Evolutionary conservation across 2,329 filamentous ascomycete genomes (phyloP).

Genomic region (Alternaria sp.): DNA sequence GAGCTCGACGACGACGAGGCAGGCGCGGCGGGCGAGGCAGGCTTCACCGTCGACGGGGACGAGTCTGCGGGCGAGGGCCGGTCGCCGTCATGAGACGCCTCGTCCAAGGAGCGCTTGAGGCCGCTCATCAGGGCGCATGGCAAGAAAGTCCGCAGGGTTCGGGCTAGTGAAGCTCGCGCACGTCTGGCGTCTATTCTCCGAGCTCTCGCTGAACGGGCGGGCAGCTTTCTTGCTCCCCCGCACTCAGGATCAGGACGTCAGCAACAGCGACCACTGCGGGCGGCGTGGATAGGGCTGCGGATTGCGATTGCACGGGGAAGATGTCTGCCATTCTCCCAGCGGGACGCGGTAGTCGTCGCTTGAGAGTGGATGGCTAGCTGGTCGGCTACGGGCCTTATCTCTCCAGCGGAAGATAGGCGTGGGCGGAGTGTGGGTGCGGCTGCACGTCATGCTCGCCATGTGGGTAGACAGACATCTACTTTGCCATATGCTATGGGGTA

Average conservation of each 20-base stretch:
- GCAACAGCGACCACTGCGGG: neutral
- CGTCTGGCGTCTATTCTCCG: neutral
- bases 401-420: slow-evolving; percentile 14
- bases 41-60: slow-evolving; percentile 31
- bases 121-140: slow-evolving; percentile 50
- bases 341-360: slow-evolving; percentile 18
- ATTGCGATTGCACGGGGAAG: slow-evolving; percentile 10
- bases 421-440: slow-evolving; percentile 1
- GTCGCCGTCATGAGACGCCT: slow-evolving; percentile 44
- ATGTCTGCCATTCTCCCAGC: slow-evolving; percentile 18
- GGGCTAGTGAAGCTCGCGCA: slow-evolving; percentile 10
- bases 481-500: neutral
- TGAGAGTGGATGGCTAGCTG: slow-evolving; percentile 19
- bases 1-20: slow-evolving; percentile 42
- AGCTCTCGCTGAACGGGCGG: neutral
- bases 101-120: slow-evolving; percentile 49
- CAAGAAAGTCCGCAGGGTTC: slow-evolving; percentile 24
- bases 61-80: slow-evolving; percentile 36
- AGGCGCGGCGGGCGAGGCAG: slow-evolving; percentile 38
- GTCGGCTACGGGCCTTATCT: slow-evolving; percentile 20
- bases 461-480: neutral
- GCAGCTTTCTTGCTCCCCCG: slow-evolving; percentile 13
- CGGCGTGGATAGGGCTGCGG: slow-evolving; percentile 5
- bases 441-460: neutral
- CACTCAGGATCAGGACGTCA: slow-evolving; percentile 22